These are phyloP conservation scores for Cladophialophora carrionii DNA, from an alignment of 2,329 filamentous ascomycete species.

Conservation along the genomic window DNA sequence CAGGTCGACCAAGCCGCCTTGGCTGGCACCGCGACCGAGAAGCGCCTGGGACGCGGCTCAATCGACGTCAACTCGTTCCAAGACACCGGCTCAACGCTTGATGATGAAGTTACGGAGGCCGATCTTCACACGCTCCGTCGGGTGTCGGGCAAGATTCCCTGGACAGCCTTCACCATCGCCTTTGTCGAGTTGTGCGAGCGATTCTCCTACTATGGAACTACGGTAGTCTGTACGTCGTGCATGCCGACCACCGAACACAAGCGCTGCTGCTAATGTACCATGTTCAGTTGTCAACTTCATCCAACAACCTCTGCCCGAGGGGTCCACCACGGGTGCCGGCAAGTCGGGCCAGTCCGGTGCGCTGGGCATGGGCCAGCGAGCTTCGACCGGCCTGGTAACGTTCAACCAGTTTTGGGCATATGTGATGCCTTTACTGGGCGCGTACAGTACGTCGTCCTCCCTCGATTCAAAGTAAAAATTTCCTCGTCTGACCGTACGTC, in stretches of 20 bases:
- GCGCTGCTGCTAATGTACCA: conserved; percentile 44
- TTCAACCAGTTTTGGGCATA: conserved; percentile 68
- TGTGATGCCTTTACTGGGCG: conserved; percentile 62
- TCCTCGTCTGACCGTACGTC: neutral
- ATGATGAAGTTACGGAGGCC: conserved; percentile 36
- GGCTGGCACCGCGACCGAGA: conserved; percentile 28
- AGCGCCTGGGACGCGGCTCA: conserved; percentile 29
- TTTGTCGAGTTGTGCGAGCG: conserved; percentile 39
- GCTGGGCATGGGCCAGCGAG: conserved; percentile 62
- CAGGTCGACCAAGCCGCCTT: conserved; percentile 24
- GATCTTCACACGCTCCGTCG: conserved; percentile 35
- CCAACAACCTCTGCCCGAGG: conserved; percentile 58
- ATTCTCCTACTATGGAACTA: conserved; percentile 39
- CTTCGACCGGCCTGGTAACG: conserved; percentile 56
- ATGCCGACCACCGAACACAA: conserved; percentile 55
- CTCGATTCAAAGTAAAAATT: neutral
- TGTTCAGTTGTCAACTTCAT: conserved; percentile 64
- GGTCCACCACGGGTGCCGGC: conserved; percentile 60
- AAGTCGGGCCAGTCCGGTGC: conserved; percentile 58
- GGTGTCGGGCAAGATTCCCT: conserved; percentile 37
- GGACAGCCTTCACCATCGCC: conserved; percentile 36
- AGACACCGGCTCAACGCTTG: conserved; percentile 10
- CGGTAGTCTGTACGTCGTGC: conserved; percentile 29
- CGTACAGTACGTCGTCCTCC: conserved; percentile 32
- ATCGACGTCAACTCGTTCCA: conserved; percentile 23